Evolutionary conservation across 176 grass and related monocot species (phyloP).

Genomic region (Stipa capillata): DNA sequence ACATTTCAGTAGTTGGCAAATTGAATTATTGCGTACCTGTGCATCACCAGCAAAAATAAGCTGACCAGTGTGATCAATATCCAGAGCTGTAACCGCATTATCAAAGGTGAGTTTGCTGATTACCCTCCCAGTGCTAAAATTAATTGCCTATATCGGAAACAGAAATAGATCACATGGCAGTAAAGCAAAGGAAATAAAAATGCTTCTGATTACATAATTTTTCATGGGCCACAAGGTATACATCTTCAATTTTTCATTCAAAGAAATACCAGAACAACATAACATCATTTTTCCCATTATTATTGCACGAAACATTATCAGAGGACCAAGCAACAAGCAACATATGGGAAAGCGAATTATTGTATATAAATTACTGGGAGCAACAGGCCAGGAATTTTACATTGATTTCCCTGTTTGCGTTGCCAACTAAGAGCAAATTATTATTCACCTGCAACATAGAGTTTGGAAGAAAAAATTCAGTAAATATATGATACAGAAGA

Average conservation of each 20-base stretch:
- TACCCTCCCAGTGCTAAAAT: conserved; percentile 97
- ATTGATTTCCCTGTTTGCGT: conserved; percentile 85
- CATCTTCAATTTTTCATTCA: not conserved
- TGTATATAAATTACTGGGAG: not conserved
- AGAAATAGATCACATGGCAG: conserved; percentile 18
- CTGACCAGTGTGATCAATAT: conserved; percentile 91
- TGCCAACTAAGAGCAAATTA: conserved; percentile 91
- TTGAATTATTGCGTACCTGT: conserved; percentile 49
- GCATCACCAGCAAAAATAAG: conserved; percentile 90
- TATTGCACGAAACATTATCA: not conserved
- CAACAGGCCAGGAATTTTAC: conserved; percentile 41
- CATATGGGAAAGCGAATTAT: not conserved
- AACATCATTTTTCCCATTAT: conserved; percentile 2
- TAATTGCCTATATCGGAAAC: conserved; percentile 59
- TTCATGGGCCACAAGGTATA: not conserved
- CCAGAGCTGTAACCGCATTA: conserved; percentile 84
- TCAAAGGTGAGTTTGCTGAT: conserved; percentile 89
- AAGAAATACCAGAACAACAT: not conserved
- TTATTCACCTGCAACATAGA: conserved; percentile 83
- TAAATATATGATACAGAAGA: conserved; percentile 8
- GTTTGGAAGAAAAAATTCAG: conserved; percentile 15
- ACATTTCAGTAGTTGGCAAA: not conserved
- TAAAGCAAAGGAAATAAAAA: not conserved
- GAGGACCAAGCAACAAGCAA: not conserved
- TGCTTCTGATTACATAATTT: not conserved